Evolutionary conservation across 2,329 filamentous ascomycete genomes (phyloP).

Genomic region (Paecilomyces niveus): DNA sequence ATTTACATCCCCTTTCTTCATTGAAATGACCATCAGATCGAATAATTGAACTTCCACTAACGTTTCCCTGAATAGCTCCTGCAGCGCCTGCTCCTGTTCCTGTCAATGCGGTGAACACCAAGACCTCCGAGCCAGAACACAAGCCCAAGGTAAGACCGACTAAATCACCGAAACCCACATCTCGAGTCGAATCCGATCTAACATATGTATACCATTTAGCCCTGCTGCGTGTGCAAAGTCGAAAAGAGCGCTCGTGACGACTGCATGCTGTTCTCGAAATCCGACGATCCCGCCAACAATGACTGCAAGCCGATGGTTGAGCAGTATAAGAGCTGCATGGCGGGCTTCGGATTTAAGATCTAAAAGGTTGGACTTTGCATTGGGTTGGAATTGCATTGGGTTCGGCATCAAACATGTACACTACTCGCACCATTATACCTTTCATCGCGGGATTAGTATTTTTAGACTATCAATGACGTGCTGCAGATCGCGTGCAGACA

Average conservation of each 20-base stretch:
- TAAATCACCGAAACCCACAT: neutral
- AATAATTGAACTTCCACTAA: neutral
- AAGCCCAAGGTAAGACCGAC: conserved; percentile 30
- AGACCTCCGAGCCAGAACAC: conserved; percentile 17
- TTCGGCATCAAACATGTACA: conserved; percentile 7
- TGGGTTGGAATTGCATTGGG: neutral
- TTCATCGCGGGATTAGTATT: neutral
- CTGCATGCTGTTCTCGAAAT: conserved; percentile 95
- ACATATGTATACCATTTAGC: conserved; percentile 46
- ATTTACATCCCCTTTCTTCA: neutral
- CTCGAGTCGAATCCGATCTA: neutral
- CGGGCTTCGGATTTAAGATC: conserved; percentile 77
- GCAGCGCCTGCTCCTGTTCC: conserved; percentile 10
- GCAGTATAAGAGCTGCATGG: conserved; percentile 88
- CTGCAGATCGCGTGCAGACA: neutral
- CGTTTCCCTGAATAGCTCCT: neutral
- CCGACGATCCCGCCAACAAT: conserved; percentile 65
- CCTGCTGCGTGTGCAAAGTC: conserved; percentile 95
- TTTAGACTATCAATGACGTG: neutral
- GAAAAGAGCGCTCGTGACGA: conserved; percentile 91
- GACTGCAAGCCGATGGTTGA: conserved; percentile 79
- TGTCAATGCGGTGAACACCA: conserved; percentile 10
- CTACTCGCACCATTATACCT: conserved; percentile 6
- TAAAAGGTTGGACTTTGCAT: conserved; percentile 12
- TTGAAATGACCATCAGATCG: neutral